Base-by-base conservation (phyloP, 768 basidiomycete species). In the Podaxis pistillaris region DNA sequence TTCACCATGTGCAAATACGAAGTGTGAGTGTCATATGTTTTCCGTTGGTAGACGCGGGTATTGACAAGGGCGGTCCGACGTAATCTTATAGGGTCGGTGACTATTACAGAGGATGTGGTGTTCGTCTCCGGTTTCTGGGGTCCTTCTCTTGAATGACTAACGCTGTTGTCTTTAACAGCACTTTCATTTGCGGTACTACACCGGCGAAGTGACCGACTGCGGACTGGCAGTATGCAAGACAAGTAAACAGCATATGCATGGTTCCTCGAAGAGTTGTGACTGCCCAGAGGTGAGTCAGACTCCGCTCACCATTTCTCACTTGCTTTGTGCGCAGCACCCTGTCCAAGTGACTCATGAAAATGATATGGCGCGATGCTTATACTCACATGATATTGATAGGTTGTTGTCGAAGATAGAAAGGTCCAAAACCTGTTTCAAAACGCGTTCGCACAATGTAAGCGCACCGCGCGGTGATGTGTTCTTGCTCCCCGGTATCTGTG, bases 41-140 rank as follows among this genome's bases (percentile, higher is more conserved):
- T 15, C 19, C 15, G 4, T 26, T n/a, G 24, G 53, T 61, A 15
- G 28, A 30, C 36, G 7, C 66, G 11, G 19, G 56, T 49, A 36
- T 44, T 63, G n/a, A 40, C 52, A 22, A 33, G 30, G 12, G 19
- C 38, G 44, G 30, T 40, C 49, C 7, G 46, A 37, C 6, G 33
- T 38, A 47, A 56, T 46, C 56, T 37, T 64, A 53, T 62, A 82
- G 81, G 58, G 71, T 82, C 58, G 81, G 81, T 41, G 81, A 82
- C 65, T 81, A 74, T 63, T 81, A 81, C 68, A 77, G 81, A 70
- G 81, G 81, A 37, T 82, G 81, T 62, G 81, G 81, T 60, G 81
- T 81, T 70, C 55, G 79, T 75, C 47, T 13, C 24, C 37, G 17
- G 47, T 13, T 17, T 26, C n/a, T 51, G n/a, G 26, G 47, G 30